Evolutionary conservation across 495 filamentous ascomycete species (phyloP).

Genomic region (Aspergillus mulundensis): DNA sequence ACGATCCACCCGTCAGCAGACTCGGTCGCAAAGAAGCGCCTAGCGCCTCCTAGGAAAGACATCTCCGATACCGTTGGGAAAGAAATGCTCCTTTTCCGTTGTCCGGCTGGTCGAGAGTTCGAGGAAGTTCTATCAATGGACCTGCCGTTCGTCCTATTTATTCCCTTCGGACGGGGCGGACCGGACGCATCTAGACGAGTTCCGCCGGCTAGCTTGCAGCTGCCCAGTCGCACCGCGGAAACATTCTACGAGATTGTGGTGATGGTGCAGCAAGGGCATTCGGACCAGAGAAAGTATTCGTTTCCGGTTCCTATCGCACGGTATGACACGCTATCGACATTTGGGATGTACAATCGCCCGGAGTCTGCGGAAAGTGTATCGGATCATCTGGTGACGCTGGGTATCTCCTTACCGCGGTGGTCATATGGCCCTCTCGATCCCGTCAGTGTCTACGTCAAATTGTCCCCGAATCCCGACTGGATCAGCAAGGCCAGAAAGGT

Average conservation of each 20-base stretch:
- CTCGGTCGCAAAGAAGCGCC: conserved; percentile 84
- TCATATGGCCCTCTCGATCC: conserved; percentile 95
- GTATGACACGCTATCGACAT: conserved; percentile 95
- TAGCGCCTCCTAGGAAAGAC: conserved; percentile 89
- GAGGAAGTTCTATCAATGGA: conserved; percentile 96
- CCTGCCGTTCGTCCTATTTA: conserved; percentile 93
- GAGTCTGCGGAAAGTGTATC: conserved; percentile 79
- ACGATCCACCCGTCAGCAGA: conserved; percentile 96
- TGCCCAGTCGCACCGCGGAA: conserved; percentile 87
- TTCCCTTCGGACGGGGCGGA: conserved; percentile 86
- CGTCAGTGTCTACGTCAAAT: conserved; percentile 89
- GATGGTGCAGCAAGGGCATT: conserved; percentile 83
- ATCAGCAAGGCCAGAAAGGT: conserved; percentile 84
- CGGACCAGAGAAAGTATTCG: conserved; percentile 80
- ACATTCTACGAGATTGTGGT: conserved; percentile 97
- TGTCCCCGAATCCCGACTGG: conserved; percentile 90
- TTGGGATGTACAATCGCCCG: conserved; percentile 98
- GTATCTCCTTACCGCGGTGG: conserved; percentile 89
- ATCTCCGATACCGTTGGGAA: conserved; percentile 90
- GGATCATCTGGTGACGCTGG: conserved; percentile 88
- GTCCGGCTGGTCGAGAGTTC: conserved; percentile 72
- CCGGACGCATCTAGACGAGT: conserved; percentile 84
- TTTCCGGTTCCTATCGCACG: conserved; percentile 88
- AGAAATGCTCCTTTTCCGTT: conserved; percentile 88
- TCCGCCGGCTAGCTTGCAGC: conserved; percentile 86